Evolutionary conservation across 2,329 filamentous ascomycete genomes (phyloP), one percentile per base, ranked within the genome.

Genomic region (Colletotrichum simmondsii): DNA sequence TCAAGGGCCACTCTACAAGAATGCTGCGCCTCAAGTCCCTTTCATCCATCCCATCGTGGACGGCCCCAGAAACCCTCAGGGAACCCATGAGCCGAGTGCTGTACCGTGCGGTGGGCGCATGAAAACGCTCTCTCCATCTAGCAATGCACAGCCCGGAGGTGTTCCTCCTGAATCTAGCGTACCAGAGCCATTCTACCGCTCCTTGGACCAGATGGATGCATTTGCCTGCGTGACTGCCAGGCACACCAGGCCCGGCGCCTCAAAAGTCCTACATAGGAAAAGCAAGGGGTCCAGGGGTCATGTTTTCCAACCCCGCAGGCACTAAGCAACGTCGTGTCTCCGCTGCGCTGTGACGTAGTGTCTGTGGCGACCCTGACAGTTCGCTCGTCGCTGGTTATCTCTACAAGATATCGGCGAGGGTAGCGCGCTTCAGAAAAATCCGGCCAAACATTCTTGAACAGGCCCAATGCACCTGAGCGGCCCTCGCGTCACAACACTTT

Each of bases 301-400:
- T 60, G 22, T 54, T 10, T 37, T 46, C 42, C 54, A 30, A 58
- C 37, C 69, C 58, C 37, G 58, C 65, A 68, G 42, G 4, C 19
- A 28, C 60, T 14, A 19, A 58, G 53, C 42, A 59, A 64, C 28
- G 24, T 35, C 16, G 8, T 10, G 32, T 24, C 12, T 37, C 46
- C 26, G 5, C 60, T 37, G 61, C 54, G 32, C 30, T 26, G 53
- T 72, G 69, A 72, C 69, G 69, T 72, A 64, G 66, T 69, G 53
- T 32, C 53, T 26, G 52, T 37, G 12, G 16, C 52, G 42, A n/a
- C 16, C 53, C 30, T 53, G 42, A 14, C 26, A 26, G 12, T 19
- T 26, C 28, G 65, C 19, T 63, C 24, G 14, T 67, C 42, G 56
- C n/a, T 14, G 7, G 12, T 10, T 46, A 49, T 49, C 32, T 28